phyloP scores from a whole-genome alignment of 495 filamentous ascomycete species.

The Podospora tetraspora region DNA sequence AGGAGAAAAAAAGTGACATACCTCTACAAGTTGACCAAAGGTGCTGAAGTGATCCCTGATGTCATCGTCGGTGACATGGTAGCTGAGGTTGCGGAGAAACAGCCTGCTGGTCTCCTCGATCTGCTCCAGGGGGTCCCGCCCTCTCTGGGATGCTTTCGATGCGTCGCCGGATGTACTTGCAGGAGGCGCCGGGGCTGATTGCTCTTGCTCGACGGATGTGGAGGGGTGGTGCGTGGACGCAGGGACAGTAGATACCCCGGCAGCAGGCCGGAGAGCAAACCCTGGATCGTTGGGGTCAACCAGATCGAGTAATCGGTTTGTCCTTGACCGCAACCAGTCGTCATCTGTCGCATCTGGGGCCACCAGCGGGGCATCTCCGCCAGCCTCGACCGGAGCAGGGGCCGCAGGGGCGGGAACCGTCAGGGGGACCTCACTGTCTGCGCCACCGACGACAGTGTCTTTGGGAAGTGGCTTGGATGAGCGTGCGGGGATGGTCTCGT shows the following conservation, averaged over 20 bases:
- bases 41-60: constrained; percentile 61
- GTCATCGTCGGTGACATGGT: constrained; percentile 71
- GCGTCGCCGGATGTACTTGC: constrained; percentile 16
- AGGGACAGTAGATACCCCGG: constrained; percentile 4
- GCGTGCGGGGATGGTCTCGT: constrained; percentile 50
- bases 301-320: constrained; percentile 82
- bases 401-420: constrained; percentile 5
- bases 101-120: constrained; percentile 61
- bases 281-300: constrained; percentile 53
- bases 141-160: constrained; percentile 23
- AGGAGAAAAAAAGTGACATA: constrained; percentile 46
- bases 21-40: constrained; percentile 79
- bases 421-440: constrained; percentile 7
- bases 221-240: constrained; percentile 24
- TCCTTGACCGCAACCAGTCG: constrained; percentile 91
- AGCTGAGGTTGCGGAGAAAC: constrained; percentile 86
- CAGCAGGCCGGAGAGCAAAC: constrained; percentile 22
- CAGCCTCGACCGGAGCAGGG: constrained; percentile 10
- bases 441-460: constrained; percentile 16
- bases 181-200: not conserved
- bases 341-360: constrained; percentile 56
- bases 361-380: constrained; percentile 15
- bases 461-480: constrained; percentile 36
- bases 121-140: constrained; percentile 37
- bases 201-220: constrained; percentile 19